Base-by-base conservation (phyloP, 2,329 filamentous ascomycete species). In the Fusarium siculi region DNA sequence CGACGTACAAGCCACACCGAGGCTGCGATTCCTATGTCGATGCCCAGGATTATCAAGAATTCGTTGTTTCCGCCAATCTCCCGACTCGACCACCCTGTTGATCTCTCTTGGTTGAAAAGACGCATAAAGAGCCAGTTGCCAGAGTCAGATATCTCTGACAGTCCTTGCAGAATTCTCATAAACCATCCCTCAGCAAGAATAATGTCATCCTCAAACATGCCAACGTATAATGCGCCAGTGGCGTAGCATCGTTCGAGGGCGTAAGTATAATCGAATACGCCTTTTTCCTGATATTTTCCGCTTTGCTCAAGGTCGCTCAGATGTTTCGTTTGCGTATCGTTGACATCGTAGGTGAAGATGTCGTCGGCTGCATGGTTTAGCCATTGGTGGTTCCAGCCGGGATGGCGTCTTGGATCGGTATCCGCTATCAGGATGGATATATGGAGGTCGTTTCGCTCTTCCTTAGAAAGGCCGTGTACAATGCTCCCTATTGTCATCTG, bases 401-500 rank as follows among this genome's bases (percentile, higher is more conserved):
- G 67, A 32, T 70, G 66, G 7, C 18, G n/a, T 18, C 46, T 59
- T 12, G 66, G 52, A 2, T 70, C 59, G 12, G 66, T 64, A 49
- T 70, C 46, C 5, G 67, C 67, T 19, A 70, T 70, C 9, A 70
- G 42, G 14, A 70, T 43, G 1, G 65, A 70, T 36, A 69, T 47
- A 6, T 55, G n/a, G 7, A 70, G 53, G 19, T 70, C 65, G 11
- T 63, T 25, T n/a, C 65, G 59, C 25, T 70, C 67, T n/a, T 69
- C 42, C 4, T 43, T 39, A 3, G 65, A 50, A 9, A 70, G 59
- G 7, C 53, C 37, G 16, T 69, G 58, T 4, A 70, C 10, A 16
- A 70, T 46, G 28, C 67, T 70, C 7, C 67, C 67, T 28, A 69
- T 49, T 8, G 67, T 69, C 19, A 34, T 70, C 67, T 70, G 15